Evolutionary conservation across 345 rosid species (phyloP).

Genomic region (Firmiana major): DNA sequence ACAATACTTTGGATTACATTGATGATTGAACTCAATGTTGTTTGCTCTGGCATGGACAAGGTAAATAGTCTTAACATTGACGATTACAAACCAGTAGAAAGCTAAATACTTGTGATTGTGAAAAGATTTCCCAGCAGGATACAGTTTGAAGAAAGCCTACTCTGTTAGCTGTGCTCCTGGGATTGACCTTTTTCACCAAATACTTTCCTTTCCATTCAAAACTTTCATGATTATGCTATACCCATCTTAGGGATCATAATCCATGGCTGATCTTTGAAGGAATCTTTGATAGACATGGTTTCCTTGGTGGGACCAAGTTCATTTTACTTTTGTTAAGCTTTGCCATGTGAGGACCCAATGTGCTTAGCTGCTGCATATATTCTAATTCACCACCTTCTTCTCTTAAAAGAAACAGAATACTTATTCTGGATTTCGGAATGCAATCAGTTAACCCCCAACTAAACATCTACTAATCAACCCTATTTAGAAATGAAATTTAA

Average conservation of each 20-base stretch:
- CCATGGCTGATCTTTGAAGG: conserved; percentile 21
- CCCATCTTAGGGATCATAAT: conserved; percentile 15
- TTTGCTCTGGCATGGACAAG: background rate
- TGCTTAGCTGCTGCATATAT: conserved; percentile 16
- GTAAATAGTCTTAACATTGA: background rate
- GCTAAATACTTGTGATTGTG: background rate
- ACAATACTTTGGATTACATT: background rate
- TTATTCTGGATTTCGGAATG: conserved; percentile 8
- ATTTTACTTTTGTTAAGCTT: background rate
- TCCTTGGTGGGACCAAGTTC: conserved; percentile 8
- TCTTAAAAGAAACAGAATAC: background rate
- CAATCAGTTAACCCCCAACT: background rate
- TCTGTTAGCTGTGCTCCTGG: background rate
- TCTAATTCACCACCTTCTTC: background rate
- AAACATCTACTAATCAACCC: background rate
- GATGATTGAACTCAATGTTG: background rate
- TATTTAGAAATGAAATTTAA: conserved; percentile 15
- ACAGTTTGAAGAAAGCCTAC: background rate
- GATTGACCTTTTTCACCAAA: background rate
- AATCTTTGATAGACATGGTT: conserved; percentile 26
- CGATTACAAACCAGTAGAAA: background rate
- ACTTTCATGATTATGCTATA: conserved; percentile 7
- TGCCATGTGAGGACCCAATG: conserved; percentile 23
- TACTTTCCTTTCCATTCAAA: conserved; percentile 1
- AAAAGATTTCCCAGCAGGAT: background rate